Conservation (phyloP, 2,329 filamentous ascomycete species). For the Alternaria sp. region DNA sequence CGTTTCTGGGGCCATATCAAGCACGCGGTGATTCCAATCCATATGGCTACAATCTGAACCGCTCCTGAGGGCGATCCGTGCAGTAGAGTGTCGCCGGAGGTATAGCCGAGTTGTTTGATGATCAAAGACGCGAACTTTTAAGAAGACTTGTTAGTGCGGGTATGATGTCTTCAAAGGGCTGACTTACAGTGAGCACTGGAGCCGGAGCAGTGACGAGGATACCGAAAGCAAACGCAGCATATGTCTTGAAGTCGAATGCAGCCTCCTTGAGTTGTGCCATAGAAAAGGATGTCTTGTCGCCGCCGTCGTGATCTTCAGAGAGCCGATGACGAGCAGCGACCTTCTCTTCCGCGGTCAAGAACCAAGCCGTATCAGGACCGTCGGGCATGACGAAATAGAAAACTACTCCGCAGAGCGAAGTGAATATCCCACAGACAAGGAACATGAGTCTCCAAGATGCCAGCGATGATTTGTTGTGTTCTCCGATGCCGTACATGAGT, state of each 20-base stretch:
- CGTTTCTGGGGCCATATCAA: slow-evolving; percentile 51
- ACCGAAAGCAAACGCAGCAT: slow-evolving; percentile 42
- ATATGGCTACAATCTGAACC: slow-evolving; percentile 55
- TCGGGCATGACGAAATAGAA: slow-evolving; percentile 59
- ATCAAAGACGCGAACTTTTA: slow-evolving; percentile 57
- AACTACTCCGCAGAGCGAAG: slow-evolving; percentile 50
- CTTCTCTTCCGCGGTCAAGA: slow-evolving; percentile 54
- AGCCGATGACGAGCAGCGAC: slow-evolving; percentile 50
- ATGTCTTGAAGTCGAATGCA: slow-evolving; percentile 51
- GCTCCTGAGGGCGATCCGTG: slow-evolving; percentile 58
- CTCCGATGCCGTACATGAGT: slow-evolving; percentile 61
- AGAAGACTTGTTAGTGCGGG: not conserved
- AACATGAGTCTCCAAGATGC: slow-evolving; percentile 58
- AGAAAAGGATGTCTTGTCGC: slow-evolving; percentile 56
- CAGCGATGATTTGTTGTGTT: slow-evolving; percentile 44
- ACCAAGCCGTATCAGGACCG: slow-evolving; percentile 58
- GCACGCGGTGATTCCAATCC: slow-evolving; percentile 54
- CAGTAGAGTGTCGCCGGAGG: slow-evolving; percentile 54
- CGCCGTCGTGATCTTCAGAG: slow-evolving; percentile 48
- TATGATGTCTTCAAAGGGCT: too few species aligned
- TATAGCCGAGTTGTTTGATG: slow-evolving; percentile 48
- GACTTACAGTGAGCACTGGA: slow-evolving; percentile 45
- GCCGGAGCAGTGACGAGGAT: slow-evolving; percentile 57
- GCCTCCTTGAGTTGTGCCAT: slow-evolving; percentile 54
- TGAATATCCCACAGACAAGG: slow-evolving; percentile 59